Percentiles rank a stretch among this genome's conserved stretches.
Evolutionary conservation across 2,329 filamentous ascomycete species (phyloP).

Genomic region (Orbilia ellipsospora): DNA sequence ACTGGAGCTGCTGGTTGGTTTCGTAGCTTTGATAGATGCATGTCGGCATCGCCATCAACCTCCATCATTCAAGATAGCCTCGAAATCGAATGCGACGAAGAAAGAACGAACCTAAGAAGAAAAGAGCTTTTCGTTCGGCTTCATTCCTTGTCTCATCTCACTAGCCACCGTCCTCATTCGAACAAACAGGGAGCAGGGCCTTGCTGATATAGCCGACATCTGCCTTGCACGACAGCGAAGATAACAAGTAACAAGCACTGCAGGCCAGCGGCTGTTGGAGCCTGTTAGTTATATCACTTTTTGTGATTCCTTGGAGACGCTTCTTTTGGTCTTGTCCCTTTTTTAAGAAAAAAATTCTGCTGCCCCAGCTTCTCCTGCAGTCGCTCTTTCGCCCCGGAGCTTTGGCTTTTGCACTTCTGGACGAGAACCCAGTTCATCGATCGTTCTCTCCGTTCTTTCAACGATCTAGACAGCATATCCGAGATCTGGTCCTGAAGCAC

Average conservation of each 20-base stretch:
- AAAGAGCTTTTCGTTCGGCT: constrained; percentile 1
- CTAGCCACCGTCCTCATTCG: constrained; percentile 48
- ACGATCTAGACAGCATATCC: constrained; percentile 37
- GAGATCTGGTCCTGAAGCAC: constrained; percentile 46
- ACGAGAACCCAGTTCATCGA: constrained; percentile 1
- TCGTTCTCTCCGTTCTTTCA: neutral
- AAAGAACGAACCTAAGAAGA: no score
- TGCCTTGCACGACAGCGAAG: constrained; percentile 18
- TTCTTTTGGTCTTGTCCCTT: no score
- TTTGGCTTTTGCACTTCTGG: constrained; percentile 1
- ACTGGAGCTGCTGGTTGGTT: neutral
- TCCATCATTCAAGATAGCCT: neutral
- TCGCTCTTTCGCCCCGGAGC: neutral
- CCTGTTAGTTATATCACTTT: neutral
- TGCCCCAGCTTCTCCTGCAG: neutral
- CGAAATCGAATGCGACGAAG: neutral
- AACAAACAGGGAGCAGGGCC: constrained; percentile 25
- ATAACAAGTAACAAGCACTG: neutral
- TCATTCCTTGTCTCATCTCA: constrained; percentile 35
- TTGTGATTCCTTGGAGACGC: neutral
- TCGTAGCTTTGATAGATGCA: constrained; percentile 1
- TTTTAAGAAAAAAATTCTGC: neutral
- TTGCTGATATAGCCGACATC: constrained; percentile 35
- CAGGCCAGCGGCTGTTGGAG: neutral
- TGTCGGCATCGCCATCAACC: neutral